Base-by-base conservation (phyloP, 2,329 filamentous ascomycete genomes). In the Arthrobotrys iridis region DNA sequence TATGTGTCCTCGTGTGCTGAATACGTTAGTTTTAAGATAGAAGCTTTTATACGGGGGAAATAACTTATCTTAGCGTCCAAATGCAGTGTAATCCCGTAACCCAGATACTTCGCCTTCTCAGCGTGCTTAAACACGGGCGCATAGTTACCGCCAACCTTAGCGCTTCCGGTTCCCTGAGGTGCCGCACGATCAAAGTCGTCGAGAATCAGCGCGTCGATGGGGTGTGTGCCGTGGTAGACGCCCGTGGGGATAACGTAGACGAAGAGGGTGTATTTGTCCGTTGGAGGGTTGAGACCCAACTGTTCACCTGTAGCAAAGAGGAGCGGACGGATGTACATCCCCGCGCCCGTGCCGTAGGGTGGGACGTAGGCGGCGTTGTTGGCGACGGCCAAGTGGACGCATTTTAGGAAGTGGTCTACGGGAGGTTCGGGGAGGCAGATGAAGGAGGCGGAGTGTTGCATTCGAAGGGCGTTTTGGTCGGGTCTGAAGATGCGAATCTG, bases 111-210 rank as follows among this genome's bases (percentile, higher is more conserved):
- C 0, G 95, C 94, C 80, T 87, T 90, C 79, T 96, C 93, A 80
- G 92, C 96, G 86, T 92, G 93, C 66, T 91, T 86, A 80, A 98
- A 83, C 3, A 98, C 94, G 1, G 94, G 94, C 7, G 93, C 94
- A 81, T 98, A 98, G 84, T 98, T 98, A 11, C 94, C 95, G 24
- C 95, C 94, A 2, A 98, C 87, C 84, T 98, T 98, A n/a, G 93
- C 94, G 77, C 88, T 90, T 0, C 94, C 94, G 0, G 92, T 96
- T 0, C 94, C 94, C 79, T 93, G 88, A 0, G 95, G 94, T n/a
- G 94, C 94, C 0, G 93, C 88, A 28, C 94, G 91, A 82, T 98
- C 94, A 81, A 98, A 98, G 28, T 95, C 90, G 80, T 98, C 94
- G 1, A 98, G 86, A 73, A 98, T 91, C 62, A 97, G 84, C 1